Conservation (phyloP, 2,329 filamentous ascomycete genomes). For the Tolypocladium ophioglossoides region DNA sequence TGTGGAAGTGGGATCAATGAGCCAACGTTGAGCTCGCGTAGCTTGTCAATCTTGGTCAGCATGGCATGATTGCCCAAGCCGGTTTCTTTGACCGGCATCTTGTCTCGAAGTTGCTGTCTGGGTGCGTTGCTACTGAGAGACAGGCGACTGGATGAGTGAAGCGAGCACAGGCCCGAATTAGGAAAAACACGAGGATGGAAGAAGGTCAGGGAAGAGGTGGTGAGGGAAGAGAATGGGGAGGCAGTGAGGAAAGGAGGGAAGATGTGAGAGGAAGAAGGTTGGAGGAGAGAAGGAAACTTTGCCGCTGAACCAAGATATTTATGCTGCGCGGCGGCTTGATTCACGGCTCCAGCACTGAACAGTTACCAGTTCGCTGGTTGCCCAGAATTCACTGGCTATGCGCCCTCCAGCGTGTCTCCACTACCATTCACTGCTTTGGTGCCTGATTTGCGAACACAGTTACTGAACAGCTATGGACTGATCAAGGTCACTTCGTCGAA, state of each 20-base stretch:
- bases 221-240: not conserved
- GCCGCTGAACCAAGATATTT: not conserved
- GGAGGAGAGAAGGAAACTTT: too few species aligned
- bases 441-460: not conserved
- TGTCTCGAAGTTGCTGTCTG: not conserved
- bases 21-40: conserved; percentile 29
- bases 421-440: not conserved
- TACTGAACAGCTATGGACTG: not conserved
- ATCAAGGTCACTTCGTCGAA: not conserved
- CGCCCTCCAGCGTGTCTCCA: not conserved
- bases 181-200: not conserved
- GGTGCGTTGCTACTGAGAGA: not conserved
- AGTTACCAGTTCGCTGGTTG: not conserved
- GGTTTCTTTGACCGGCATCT: not conserved
- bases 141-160: not conserved
- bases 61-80: conserved; percentile 11
- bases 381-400: not conserved
- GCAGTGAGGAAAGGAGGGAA: not conserved
- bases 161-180: not conserved
- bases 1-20: conserved; percentile 32
- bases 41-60: conserved; percentile 27
- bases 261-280: too few species aligned
- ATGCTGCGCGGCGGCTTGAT: not conserved
- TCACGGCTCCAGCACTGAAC: not conserved
- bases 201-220: not conserved